Conservation (phyloP, 495 filamentous ascomycete genomes). For the Neurospora tetrasperma region DNA sequence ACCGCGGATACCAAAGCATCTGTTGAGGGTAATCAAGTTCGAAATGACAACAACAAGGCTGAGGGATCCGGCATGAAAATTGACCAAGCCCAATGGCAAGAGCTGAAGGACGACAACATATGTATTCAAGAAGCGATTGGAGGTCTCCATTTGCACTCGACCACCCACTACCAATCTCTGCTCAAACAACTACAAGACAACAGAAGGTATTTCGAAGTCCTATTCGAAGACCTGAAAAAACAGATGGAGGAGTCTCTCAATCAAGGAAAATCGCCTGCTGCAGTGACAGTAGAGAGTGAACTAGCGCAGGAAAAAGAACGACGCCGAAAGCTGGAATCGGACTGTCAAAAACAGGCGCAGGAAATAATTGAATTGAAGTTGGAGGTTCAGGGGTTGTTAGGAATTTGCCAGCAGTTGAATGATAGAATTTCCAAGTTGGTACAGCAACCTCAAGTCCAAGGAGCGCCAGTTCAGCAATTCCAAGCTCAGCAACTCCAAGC, state of each 20-base stretch:
- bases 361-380: neutral
- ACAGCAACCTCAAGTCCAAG: neutral
- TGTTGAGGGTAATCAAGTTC: neutral
- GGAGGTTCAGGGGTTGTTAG: neutral
- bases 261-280: neutral
- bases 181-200: neutral
- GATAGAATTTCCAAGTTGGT: neutral
- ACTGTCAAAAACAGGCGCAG: neutral
- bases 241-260: neutral
- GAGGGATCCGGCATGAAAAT: neutral
- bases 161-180: neutral
- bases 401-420: neutral
- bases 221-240: neutral
- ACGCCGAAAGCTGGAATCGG: neutral
- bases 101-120: neutral
- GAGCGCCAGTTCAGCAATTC: neutral
- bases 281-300: neutral
- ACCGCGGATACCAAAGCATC: neutral
- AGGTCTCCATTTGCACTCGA: neutral
- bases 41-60: neutral
- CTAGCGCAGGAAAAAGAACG: neutral
- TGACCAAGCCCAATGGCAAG: neutral
- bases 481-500: neutral
- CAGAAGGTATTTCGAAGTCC: neutral
- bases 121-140: neutral